phyloP scores from a whole-genome alignment of 495 filamentous ascomycete species.

The Platismatia glauca region DNA sequence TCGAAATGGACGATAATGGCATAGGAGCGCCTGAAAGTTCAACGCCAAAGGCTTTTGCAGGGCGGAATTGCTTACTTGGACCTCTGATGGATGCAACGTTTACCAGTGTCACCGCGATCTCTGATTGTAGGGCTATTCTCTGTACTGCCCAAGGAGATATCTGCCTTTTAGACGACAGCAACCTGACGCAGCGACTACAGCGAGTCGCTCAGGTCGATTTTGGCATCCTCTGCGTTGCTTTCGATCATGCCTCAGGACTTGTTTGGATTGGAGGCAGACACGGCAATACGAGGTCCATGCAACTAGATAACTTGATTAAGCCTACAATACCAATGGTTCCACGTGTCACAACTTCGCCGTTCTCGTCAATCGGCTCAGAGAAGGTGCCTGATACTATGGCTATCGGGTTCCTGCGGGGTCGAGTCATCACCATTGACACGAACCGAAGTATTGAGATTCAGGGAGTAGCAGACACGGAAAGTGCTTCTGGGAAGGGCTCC shows the following conservation, averaged over 20 bases:
- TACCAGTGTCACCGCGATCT: conserved; percentile 64
- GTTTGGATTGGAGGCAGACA: conserved; percentile 48
- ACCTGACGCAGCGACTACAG: conserved; percentile 58
- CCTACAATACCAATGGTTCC: background rate
- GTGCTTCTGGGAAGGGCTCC: conserved; percentile 30
- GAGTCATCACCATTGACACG: conserved; percentile 67
- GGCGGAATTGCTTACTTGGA: conserved; percentile 50
- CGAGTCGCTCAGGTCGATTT: conserved; percentile 55
- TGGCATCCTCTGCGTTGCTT: conserved; percentile 50
- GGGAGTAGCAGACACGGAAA: conserved; percentile 28
- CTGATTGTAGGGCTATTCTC: conserved; percentile 45
- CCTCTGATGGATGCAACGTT: conserved; percentile 71
- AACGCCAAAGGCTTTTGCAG: conserved; percentile 48
- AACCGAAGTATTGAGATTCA: conserved; percentile 64
- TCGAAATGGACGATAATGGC: conserved; percentile 32
- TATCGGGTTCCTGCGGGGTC: conserved; percentile 58
- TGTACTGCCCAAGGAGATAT: conserved; percentile 42
- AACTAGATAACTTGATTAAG: conserved; percentile 12
- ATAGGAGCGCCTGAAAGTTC: conserved; percentile 32
- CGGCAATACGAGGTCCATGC: conserved; percentile 22
- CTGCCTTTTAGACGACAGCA: conserved; percentile 61
- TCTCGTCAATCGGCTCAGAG: background rate
- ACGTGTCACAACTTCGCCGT: background rate
- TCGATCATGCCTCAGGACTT: conserved; percentile 41
- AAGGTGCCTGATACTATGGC: conserved; percentile 44